Evolutionary conservation across 2,329 filamentous ascomycete genomes (phyloP), one percentile per base, ranked within the genome.

Genomic region (Botryotinia globosa): DNA sequence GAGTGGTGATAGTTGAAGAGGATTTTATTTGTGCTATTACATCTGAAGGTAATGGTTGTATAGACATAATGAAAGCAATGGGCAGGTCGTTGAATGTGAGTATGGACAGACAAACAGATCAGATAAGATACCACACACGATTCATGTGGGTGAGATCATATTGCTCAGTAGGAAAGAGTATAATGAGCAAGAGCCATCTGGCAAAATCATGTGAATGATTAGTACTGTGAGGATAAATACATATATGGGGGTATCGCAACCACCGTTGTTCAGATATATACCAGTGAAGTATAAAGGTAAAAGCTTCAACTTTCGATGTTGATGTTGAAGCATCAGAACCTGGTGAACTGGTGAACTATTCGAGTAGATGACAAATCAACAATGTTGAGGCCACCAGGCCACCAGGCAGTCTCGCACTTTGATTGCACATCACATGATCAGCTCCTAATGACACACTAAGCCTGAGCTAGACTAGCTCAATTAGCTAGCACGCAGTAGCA

Each of bases 11-110:
- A 72, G 87, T 85, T n/a, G 89, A 89, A 0, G 95, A 97, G 0
- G 95, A 97, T 80, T 91, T 92, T 83, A 99, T 91, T 80, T 94
- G 93, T 65, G 91, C 88, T 77, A 90, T 86, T 72, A 92, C 93
- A 76, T 92, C 86, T 54, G 87, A 83, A 20, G 94, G 92, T 74
- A 97, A 86, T 68, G 86, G 89, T 76, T 86, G 85, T 79, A 96
- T 95, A 74, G 85, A 87, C 89, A 81, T 81, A 32, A 69, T 74
- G 66, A 32, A 34, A 62, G 67, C 20, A 62, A 42, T 51, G 10
- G 7, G 25, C n/a, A 7, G n/a, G 14, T 6, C 32, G 22, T 37
- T 37, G 0, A 34, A 34, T 18, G n/a, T 37, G 14, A 12, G 8
- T 14, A 39, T 12, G 25, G 48, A 45, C 1, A 5, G 56, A 18